Conservation (phyloP, 306 rosid genomes). For the Vigna reflexopilosa region DNA sequence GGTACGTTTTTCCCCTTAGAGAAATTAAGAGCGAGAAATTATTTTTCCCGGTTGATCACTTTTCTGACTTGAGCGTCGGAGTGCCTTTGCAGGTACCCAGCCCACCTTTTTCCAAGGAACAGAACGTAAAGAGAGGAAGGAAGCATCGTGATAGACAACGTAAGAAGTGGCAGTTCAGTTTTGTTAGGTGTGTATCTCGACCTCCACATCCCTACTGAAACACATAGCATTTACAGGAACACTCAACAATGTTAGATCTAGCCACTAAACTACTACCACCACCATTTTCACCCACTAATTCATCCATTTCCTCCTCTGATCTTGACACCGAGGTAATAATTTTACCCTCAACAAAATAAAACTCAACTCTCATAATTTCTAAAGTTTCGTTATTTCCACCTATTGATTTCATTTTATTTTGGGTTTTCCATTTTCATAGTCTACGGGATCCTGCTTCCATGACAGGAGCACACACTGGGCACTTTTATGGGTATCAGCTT, state of each 20-base stretch:
- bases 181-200: no score
- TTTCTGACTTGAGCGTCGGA: no score
- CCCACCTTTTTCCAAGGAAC: no score
- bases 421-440: constrained; percentile 42
- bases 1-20: no score
- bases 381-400: not conserved
- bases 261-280: constrained; percentile 71
- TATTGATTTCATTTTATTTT: not conserved
- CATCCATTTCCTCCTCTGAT: constrained; percentile 95
- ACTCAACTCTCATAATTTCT: not conserved
- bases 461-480: constrained; percentile 90
- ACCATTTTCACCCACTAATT: constrained; percentile 84
- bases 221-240: not conserved
- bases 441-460: constrained; percentile 93
- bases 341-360: not conserved
- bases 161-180: no score
- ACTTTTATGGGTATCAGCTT: constrained; percentile 89
- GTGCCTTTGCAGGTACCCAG: no score
- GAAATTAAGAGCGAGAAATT: no score
- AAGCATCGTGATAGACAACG: no score
- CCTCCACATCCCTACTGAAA: no score
- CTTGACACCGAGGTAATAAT: constrained; percentile 69
- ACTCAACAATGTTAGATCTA: constrained; percentile 62
- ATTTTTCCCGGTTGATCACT: no score
- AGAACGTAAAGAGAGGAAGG: no score